Evolutionary conservation across 306 rosid genomes (phyloP).

Genomic region (Abrus precatorius): DNA sequence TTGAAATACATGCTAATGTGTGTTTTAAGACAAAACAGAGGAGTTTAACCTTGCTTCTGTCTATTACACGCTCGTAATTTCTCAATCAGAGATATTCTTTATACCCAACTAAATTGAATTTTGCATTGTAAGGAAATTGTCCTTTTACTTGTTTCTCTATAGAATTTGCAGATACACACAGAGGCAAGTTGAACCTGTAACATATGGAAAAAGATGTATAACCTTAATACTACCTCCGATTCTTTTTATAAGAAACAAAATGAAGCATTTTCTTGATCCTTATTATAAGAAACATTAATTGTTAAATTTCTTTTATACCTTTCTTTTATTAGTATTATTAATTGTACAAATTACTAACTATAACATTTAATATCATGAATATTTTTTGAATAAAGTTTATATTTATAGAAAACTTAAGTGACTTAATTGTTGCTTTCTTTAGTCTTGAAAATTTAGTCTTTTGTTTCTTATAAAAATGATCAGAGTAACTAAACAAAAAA

Average conservation of each 20-base stretch:
- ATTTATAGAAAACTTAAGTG: no score
- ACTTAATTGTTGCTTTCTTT: no score
- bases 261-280: no score
- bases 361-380: no score
- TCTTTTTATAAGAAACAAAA: no score
- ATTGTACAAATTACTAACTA: no score
- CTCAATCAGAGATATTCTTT: not conserved
- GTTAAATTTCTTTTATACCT: no score
- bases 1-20: not conserved
- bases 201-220: slow-evolving; percentile 3
- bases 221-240: not conserved
- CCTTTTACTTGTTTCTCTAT: not conserved
- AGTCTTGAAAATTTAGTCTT: no score
- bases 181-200: slow-evolving; percentile 7
- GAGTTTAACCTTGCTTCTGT: not conserved
- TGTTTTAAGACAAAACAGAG: not conserved
- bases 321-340: no score
- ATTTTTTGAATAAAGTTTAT: no score
- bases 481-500: not conserved
- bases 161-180: slow-evolving; percentile 21
- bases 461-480: no score
- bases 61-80: not conserved
- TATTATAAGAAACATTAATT: no score
- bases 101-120: slow-evolving; percentile 17
- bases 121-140: not conserved